phyloP scores from a whole-genome alignment of 106 monocot genomes.

The Dendrobium huoshanense region DNA sequence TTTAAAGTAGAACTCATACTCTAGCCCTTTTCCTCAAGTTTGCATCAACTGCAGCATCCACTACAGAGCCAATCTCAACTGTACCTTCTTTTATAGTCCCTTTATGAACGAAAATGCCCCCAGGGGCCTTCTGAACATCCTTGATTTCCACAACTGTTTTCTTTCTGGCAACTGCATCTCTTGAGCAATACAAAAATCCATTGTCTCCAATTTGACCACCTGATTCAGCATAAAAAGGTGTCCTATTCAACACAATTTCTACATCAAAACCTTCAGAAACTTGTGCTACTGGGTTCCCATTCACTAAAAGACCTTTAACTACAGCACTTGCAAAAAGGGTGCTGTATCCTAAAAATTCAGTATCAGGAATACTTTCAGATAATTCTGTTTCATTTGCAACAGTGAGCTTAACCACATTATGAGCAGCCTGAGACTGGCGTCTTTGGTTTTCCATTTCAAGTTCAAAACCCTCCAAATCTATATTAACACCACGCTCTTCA shows the following conservation, averaged over 20 bases:
- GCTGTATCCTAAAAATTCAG: constrained; percentile 91
- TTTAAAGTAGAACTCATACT: constrained; percentile 37
- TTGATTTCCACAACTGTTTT: constrained; percentile 70
- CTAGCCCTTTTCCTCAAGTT: constrained; percentile 81
- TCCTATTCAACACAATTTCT: constrained; percentile 80
- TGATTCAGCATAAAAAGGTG: constrained; percentile 99
- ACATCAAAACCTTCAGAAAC: constrained; percentile 77
- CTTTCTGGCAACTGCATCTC: constrained; percentile 25
- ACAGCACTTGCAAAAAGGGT: constrained; percentile 55
- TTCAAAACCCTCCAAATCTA: constrained; percentile 80
- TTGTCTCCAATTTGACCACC: constrained; percentile 97
- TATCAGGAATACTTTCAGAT: constrained; percentile 47
- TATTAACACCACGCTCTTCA: constrained; percentile 61
- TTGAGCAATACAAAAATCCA: constrained; percentile 53
- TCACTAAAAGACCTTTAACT: constrained; percentile 75
- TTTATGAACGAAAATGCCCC: constrained; percentile 86
- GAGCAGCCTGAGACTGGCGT: constrained; percentile 88
- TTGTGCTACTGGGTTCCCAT: constrained; percentile 62
- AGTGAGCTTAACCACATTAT: constrained; percentile 81
- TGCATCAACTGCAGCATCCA: constrained; percentile 87
- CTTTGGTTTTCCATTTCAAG: constrained; percentile 96
- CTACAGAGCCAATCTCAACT: constrained; percentile 65
- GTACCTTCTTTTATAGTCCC: constrained; percentile 79
- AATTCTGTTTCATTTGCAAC: constrained; percentile 66
- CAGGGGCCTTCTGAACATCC: constrained; percentile 81